Evolutionary conservation across 441 rosid species (phyloP), one percentile per base, ranked within the genome.

Genomic region (Populus hybrid): DNA sequence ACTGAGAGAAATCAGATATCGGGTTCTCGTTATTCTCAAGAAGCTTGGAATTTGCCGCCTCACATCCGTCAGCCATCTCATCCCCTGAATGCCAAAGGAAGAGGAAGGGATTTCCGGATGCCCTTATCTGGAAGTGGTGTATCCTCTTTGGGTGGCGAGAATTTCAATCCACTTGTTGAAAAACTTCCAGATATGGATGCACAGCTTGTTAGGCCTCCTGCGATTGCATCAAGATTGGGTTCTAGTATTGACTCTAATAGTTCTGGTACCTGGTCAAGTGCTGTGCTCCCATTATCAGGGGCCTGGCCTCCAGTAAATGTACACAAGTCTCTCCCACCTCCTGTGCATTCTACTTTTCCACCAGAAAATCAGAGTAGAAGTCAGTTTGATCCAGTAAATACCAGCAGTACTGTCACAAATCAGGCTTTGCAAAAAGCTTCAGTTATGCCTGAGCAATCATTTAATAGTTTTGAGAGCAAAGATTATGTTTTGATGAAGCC

Each of bases 311-410:
- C 84, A 28, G 71, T 84, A 66, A 86, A 87, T 86, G 83, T 69
- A 76, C 88, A 84, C 81, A 91, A 87, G 79, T 85, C 97, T 79
- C 84, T 88, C 72, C 90, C 84, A 56, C 83, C 80, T 40, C 84
- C 89, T 31, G 64, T 80, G 70, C 87, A 87, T 75, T 76, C 89
- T 74, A 82, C 73, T 78, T 88, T 83, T 79, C 82, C 87, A 12
- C 86, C 79, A 75, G 90, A 81, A 70, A 83, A 76, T 71, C 88
- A 83, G 81, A 79, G 18, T 69, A 69, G 86, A 71, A 79, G 79
- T 74, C 85, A 81, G 61, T 83, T 86, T 65, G 87, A 92, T 85
- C 82, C 87, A 77, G 69, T 84, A 76, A 89, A 82, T 80, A 76
- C 88, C 24, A 81, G 85, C 56, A 84, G 75, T 80, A 56, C 24